Evolutionary conservation across 2,329 filamentous ascomycete genomes (phyloP), one percentile per base, ranked within the genome.

Genomic region (Ophiocordyceps australis): DNA sequence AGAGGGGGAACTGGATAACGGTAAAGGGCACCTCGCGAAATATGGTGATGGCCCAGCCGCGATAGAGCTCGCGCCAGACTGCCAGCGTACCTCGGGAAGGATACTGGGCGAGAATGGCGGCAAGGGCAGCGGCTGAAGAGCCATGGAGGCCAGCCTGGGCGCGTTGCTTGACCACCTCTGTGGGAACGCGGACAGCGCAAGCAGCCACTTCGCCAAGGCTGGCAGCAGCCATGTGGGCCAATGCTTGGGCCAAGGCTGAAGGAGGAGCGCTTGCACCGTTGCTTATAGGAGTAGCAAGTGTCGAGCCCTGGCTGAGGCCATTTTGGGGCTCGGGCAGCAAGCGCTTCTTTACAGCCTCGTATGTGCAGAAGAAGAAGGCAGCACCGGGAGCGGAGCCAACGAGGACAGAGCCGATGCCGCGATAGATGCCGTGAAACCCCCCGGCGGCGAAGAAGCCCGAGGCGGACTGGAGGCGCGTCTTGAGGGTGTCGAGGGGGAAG

Each of bases 21-120:
- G 91, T 95, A 43, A 98, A 98, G 4, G 89, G 89, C 32, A 98
- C 85, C 59, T 98, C 89, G 31, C 89, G 72, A 55, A 94, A 76
- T 27, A 98, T 74, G 2, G 89, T 98, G 38, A 95, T 83, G 12
- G 72, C 68, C 65, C 83, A 93, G 2, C 91, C 89, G 19, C 89
- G 65, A 51, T 98, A 98, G 29, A 98, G 53, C 52, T 94, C 85
- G 32, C 67, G 58, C 62, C 80, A 73, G 24, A 95, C 77, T 15
- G 71, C 55, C 4, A 32, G 18, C 3, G 75, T 23, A 0, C 64
- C 64, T 27, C 54, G 42, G 1, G 35, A 27, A 1, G 44, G 34
- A 33, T 55, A 51, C 24, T 59, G 56, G 5, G 55, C 49, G 19
- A 82, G 52, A 27, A 94, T 93, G 31, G 74, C 69, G 29, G 55